Evolutionary conservation across 2,329 filamentous ascomycete species (phyloP).

Genomic region (Neofusicoccum kwambonambiense): DNA sequence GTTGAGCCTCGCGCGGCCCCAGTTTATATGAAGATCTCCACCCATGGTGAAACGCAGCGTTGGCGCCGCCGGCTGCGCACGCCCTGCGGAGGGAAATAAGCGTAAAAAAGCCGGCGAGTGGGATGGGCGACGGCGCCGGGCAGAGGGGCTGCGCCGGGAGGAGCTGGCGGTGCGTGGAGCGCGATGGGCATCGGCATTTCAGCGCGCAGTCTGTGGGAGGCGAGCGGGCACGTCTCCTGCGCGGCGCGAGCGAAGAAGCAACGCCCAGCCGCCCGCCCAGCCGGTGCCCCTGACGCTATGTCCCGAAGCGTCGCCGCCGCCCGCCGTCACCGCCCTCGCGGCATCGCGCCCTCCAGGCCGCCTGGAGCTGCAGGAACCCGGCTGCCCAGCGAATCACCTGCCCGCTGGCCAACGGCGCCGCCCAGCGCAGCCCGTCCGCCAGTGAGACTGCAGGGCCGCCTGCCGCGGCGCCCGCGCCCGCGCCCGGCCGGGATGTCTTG

Average conservation of each 20-base stretch:
- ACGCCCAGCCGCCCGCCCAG: not conserved
- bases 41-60: conserved; percentile 16
- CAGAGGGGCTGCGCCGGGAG: not conserved
- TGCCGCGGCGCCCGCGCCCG: not conserved
- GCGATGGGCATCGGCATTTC: conserved; percentile 3
- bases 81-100: conserved; percentile 17
- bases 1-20: conserved; percentile 10
- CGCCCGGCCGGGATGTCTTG: not conserved
- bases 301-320: conserved; percentile 3
- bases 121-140: conserved; percentile 3
- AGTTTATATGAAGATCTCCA: conserved; percentile 15
- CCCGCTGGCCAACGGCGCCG: not conserved
- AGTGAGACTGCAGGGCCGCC: not conserved
- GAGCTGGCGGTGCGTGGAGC: not conserved
- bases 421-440: not conserved
- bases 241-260: conserved; percentile 4
- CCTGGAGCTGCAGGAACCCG: conserved; percentile 9
- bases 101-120: conserved; percentile 15
- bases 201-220: not conserved
- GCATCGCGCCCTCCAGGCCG: not conserved
- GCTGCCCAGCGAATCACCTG: not conserved
- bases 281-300: conserved; percentile 4
- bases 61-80: not conserved
- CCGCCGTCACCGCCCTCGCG: not conserved
- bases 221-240: not conserved